Base-by-base conservation (phyloP, 805 yeast genomes). In the Wickerhamomyces pijperi region DNA sequence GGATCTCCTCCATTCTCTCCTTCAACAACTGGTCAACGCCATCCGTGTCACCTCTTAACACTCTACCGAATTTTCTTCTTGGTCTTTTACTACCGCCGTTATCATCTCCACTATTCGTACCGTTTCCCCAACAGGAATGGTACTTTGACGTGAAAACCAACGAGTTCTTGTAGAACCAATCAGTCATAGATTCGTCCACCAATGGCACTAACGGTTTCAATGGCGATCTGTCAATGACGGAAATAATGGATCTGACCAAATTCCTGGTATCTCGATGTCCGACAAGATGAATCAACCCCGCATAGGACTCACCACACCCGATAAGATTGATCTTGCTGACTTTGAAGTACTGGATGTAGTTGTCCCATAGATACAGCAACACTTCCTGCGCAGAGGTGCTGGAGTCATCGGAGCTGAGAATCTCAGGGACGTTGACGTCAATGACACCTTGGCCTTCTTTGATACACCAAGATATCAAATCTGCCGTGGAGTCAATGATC, bases 161-260 rank as follows among this genome's bases (percentile, higher is more conserved):
- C 2, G 96, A 85, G 51, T 84, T 82, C 46, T 78, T 77, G 63
- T 77, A 87, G 59, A 78, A 92, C 96, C 97, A 88, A 53, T 88
- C 96, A 15, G 83, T 73, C 62, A 88, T 72, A 8, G 82, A 75
- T 58, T 92, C 97, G 57, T 90, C 97, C 51, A 87, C 76, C 19
- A 85, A 71, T 5, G 96, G 88, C 4, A 85, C 85, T 35, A 90
- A 69, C 2, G 94, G 78, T 46, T 83, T 74, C 50, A 90, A 64
- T n/a, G 72, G 68, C 2, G 78, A 71, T 36, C 79, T 70, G 45
- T 81, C 86, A 23, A 82, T 64, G 54, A 78, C 85, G 42, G 75
- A 76, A 19, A 82, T 74, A 2, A 82, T 72, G 5, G 90, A 85
- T 49, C 76, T 75, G 4, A 82, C 84, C 29, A 77, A 73, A 33